phyloP scores from a whole-genome alignment of 2,329 filamentous ascomycete species.

The Magnaporthiopsis incrustans region DNA sequence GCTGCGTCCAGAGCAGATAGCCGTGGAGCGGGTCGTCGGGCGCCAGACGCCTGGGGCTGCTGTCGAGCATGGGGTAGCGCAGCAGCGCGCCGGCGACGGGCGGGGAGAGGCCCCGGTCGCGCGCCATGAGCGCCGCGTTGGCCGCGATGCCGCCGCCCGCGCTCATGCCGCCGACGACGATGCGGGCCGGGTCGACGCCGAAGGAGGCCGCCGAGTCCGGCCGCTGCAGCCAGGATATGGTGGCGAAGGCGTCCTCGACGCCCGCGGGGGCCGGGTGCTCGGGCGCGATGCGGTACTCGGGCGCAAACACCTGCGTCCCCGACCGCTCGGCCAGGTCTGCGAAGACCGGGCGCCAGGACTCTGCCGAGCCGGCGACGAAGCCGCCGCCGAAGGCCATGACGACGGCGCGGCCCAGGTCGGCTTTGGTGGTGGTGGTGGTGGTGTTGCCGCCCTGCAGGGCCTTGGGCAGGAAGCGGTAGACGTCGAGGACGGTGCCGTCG shows the following conservation, averaged over 20 bases:
- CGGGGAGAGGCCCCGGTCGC: constrained; percentile 21
- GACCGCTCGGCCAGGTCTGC: constrained; percentile 12
- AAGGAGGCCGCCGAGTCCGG: constrained; percentile 12
- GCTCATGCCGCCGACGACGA: constrained; percentile 18
- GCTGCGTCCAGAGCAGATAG: constrained; percentile 16
- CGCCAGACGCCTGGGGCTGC: constrained; percentile 20
- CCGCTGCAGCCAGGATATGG: constrained; percentile 25
- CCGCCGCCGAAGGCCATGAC: constrained; percentile 22
- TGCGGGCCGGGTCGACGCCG: constrained; percentile 17
- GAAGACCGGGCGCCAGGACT: constrained; percentile 11
- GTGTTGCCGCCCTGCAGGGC: background rate
- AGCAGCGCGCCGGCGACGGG: constrained; percentile 25
- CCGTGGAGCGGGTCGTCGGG: constrained; percentile 10
- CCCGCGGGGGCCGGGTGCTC: constrained; percentile 36
- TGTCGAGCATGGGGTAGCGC: constrained; percentile 30
- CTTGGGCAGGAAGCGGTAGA: background rate
- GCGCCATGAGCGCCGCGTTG: constrained; percentile 30
- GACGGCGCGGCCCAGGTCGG: constrained; percentile 6
- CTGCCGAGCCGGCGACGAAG: constrained; percentile 16
- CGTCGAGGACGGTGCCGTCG: background rate
- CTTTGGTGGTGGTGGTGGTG: background rate
- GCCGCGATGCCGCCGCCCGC: constrained; percentile 20
- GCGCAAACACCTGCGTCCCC: constrained; percentile 21
- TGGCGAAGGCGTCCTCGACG: constrained; percentile 29
- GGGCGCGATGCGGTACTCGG: constrained; percentile 42